These are phyloP conservation scores for Phytophthora kernoviae DNA, from an alignment of 352 stramenopile genomes.

Conservation along the genomic window DNA sequence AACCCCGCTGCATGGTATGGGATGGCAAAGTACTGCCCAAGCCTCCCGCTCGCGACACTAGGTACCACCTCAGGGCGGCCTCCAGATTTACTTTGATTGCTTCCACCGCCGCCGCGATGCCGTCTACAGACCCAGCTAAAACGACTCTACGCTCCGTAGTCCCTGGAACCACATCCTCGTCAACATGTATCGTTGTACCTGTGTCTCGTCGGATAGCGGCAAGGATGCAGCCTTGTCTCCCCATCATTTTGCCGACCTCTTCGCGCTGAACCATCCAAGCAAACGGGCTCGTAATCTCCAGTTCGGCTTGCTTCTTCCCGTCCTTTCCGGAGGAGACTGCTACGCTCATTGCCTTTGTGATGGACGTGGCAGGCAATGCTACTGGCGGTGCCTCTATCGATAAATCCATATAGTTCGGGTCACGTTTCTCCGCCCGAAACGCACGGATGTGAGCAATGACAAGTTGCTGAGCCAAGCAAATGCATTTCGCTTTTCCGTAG, in stretches of 20 bases:
- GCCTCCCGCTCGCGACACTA: slow-evolving; percentile 27
- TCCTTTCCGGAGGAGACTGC: slow-evolving; percentile 20
- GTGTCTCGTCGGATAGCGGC: slow-evolving; percentile 48
- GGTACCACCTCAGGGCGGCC: slow-evolving; percentile 40
- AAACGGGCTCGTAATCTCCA: slow-evolving; percentile 35
- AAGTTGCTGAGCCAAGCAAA: slow-evolving; percentile 65
- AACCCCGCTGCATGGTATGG: slow-evolving; percentile 49
- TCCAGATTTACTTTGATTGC: slow-evolving; percentile 49
- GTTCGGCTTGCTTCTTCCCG: slow-evolving; percentile 17
- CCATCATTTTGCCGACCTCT: slow-evolving; percentile 70
- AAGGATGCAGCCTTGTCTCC: slow-evolving; percentile 47
- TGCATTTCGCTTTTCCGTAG: slow-evolving; percentile 58
- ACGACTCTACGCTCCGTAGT: slow-evolving; percentile 54
- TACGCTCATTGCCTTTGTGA: slow-evolving; percentile 47
- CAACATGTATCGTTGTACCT: slow-evolving; percentile 49
- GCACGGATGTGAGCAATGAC: slow-evolving; percentile 62
- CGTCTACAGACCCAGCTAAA: slow-evolving; percentile 38
- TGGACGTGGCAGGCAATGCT: slow-evolving; percentile 38
- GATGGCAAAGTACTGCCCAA: slow-evolving; percentile 71
- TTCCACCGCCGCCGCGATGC: slow-evolving; percentile 40
- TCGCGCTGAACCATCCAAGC: slow-evolving; percentile 57
- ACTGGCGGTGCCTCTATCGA: slow-evolving; percentile 25
- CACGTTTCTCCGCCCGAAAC: slow-evolving; percentile 42
- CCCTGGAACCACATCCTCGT: slow-evolving; percentile 44
- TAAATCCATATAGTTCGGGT: slow-evolving; percentile 63